Conservation (phyloP, 2,329 filamentous ascomycete genomes). For the Macroventuria anomochaeta region DNA sequence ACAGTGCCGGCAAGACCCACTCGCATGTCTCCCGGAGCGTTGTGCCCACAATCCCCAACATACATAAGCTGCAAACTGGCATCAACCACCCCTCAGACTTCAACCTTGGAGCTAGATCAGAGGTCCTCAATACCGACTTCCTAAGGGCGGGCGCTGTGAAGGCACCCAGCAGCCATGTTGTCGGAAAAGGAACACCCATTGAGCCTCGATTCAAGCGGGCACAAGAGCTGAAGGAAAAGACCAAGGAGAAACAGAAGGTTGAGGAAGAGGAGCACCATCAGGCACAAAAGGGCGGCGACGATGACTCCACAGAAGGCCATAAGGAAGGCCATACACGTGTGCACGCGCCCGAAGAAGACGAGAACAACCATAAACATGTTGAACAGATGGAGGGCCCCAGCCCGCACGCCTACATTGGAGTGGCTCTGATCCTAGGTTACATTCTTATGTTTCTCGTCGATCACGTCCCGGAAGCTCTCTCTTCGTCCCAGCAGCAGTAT, state of each 20-base stretch:
- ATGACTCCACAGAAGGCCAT: slow-evolving; percentile 48
- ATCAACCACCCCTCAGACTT: slow-evolving; percentile 34
- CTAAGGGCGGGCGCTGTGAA: slow-evolving; percentile 27
- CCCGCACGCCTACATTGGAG: slow-evolving; percentile 79
- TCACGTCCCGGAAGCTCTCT: slow-evolving; percentile 45
- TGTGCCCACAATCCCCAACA: slow-evolving; percentile 35
- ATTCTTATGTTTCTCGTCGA: slow-evolving; percentile 97
- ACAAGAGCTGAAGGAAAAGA: slow-evolving; percentile 35
- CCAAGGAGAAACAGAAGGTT: slow-evolving; percentile 29
- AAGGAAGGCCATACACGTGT: slow-evolving; percentile 47
- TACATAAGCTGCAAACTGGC: slow-evolving; percentile 36
- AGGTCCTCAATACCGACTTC: slow-evolving; percentile 22
- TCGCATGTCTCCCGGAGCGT: slow-evolving; percentile 30
- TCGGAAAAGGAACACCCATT: slow-evolving; percentile 31
- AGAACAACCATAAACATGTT: slow-evolving; percentile 54
- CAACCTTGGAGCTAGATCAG: slow-evolving; percentile 27
- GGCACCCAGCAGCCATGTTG: slow-evolving; percentile 27
- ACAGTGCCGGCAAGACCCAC: slow-evolving; percentile 58
- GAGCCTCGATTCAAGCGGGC: slow-evolving; percentile 29
- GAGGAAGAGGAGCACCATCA: slow-evolving; percentile 29
- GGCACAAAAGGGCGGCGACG: slow-evolving; percentile 46
- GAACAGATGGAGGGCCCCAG: slow-evolving; percentile 49
- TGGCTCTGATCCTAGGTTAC: slow-evolving; percentile 87
- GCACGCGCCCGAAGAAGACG: slow-evolving; percentile 41
- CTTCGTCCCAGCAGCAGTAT: slow-evolving; percentile 64